Evolutionary conservation across 306 rosid genomes (phyloP), one percentile per base, ranked within the genome.

Genomic region (Betula pendula): DNA sequence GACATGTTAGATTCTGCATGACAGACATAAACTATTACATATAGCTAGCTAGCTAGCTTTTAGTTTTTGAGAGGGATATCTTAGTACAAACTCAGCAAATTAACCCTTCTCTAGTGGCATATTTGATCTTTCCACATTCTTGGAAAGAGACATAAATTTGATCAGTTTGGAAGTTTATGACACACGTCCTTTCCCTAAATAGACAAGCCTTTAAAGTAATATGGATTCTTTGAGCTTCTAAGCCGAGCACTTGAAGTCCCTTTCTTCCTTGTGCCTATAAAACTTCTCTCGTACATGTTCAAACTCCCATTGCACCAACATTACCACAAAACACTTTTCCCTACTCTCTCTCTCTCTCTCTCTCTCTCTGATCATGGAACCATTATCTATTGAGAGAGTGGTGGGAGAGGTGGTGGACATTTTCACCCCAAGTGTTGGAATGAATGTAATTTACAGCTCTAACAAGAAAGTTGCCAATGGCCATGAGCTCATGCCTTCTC

Each of bases 371-470:
- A 4, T 43, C 53, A 78, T 86, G 78, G 96, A 92, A 75, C 80
- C 96, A 70, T 83, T 90, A 8, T 38, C 63, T 70, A 83, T 90
- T 45, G 98, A 93, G 60, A 77, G 96, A 82, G 96, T 95, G 31
- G 92, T 90, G 66, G 98, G 97, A 81, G 98, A 95, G 35, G 98
- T 95, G 50, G 89, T 95, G 24, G 98, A 95, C 73, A 78, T 52
- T 76, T 95, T 95, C 86, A 77, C n/a, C 51, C 91, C 98, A 33
- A 89, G 86, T 83, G 93, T 92, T 29, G 84, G 72, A 55, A 82
- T 95, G 96, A 85, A 60, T 84, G 97, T 92, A 11, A 66, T 80
- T 72, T 95, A 94, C 82, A 82, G 66, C 77, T 76, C 87, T 74
- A 88, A 78, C 58, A 90, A 77, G 77, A 90, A 88, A 76, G 92